These are phyloP conservation scores for Phoma sp. DNA, from an alignment of 2,329 filamentous ascomycete genomes.

Conservation along the genomic window DNA sequence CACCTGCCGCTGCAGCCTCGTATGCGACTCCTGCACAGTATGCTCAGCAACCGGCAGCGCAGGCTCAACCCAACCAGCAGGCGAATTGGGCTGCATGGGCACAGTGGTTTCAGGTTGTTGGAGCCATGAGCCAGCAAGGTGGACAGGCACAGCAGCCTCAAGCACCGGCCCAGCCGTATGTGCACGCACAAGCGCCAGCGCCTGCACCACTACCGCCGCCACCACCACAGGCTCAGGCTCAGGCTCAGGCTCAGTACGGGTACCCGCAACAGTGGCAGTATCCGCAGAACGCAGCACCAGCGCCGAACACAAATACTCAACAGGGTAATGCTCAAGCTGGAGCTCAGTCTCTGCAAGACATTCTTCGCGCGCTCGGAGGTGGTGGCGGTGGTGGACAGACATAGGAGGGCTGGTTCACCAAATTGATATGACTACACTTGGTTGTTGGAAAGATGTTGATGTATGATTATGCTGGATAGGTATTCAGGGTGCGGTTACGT, in stretches of 20 bases:
- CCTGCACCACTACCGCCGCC: slow-evolving; percentile 18
- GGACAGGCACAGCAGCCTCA: slow-evolving; percentile 27
- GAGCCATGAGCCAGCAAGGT: slow-evolving; percentile 33
- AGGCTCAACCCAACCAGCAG: slow-evolving; percentile 25
- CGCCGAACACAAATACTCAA: slow-evolving; percentile 22
- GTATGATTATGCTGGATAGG: slow-evolving; percentile 12
- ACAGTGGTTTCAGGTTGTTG: slow-evolving; percentile 36
- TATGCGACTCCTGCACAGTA: slow-evolving; percentile 23
- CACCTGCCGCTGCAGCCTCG: slow-evolving; percentile 22
- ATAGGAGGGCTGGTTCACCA: slow-evolving; percentile 1
- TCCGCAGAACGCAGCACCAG: slow-evolving; percentile 27
- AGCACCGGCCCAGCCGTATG: slow-evolving; percentile 22
- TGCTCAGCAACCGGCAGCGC: slow-evolving; percentile 19
- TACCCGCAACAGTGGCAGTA: slow-evolving; percentile 37
- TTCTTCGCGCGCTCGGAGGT: slow-evolving; percentile 38
- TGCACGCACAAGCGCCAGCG: slow-evolving; percentile 24
- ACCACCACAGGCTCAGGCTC: slow-evolving; percentile 24
- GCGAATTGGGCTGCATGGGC: slow-evolving; percentile 38
- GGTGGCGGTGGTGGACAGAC: slow-evolving; percentile 18
- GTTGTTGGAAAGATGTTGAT: slow-evolving; percentile 4
- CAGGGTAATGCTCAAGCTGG: slow-evolving; percentile 31
- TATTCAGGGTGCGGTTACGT: not conserved
- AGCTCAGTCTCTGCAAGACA: slow-evolving; percentile 39
- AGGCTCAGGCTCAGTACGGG: slow-evolving; percentile 27
- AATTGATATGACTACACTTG: not conserved